phyloP scores from a whole-genome alignment of 306 rosid species.

The Pachyrhizus erosus region DNA sequence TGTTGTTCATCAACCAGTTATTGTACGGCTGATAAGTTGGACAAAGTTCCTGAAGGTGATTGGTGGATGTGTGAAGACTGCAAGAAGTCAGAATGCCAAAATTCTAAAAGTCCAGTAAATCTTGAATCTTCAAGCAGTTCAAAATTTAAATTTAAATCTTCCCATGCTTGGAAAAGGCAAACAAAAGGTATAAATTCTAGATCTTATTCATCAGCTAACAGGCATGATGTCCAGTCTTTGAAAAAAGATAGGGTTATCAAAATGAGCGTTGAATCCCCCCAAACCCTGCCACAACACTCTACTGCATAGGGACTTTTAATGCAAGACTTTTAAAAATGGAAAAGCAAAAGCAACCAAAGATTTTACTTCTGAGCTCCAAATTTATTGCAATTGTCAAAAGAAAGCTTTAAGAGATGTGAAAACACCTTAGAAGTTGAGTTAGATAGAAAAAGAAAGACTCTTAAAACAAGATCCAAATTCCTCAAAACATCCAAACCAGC shows the following conservation, averaged over 20 bases:
- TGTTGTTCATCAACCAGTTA: constrained; percentile 43
- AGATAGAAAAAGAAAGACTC: neutral
- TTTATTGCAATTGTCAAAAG: neutral
- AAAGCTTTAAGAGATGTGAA: neutral
- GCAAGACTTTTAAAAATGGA: neutral
- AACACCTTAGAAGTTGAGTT: neutral
- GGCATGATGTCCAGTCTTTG: neutral
- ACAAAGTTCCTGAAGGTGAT: constrained; percentile 38
- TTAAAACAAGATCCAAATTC: neutral
- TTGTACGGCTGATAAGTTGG: constrained; percentile 37
- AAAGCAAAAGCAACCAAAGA: neutral
- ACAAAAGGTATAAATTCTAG: neutral
- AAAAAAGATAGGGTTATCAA: neutral
- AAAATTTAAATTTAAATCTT: neutral
- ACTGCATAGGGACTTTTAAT: neutral
- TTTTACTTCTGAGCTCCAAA: neutral
- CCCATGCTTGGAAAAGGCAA: neutral
- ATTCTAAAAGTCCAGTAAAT: constrained; percentile 1
- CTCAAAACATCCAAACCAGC: neutral
- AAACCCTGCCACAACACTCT: neutral
- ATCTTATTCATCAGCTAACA: neutral
- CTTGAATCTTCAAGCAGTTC: neutral
- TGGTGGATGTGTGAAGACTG: constrained; percentile 51
- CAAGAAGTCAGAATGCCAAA: neutral
- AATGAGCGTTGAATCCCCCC: neutral